Base-by-base conservation (phyloP, 2,329 filamentous ascomycete genomes). In the Blastomyces silverae region DNA sequence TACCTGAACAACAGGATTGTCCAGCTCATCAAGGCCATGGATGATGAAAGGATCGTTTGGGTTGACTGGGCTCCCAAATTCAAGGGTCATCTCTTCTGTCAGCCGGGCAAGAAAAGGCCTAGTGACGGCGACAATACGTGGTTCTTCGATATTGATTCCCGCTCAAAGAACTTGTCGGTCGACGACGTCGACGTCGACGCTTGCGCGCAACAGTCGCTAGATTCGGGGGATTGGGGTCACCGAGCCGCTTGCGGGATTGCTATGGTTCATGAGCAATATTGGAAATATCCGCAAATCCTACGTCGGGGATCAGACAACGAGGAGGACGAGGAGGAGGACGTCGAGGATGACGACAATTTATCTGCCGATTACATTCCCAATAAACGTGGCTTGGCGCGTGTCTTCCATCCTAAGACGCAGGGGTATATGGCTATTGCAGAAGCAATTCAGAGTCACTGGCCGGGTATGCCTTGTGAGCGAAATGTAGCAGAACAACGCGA, bases 21-120 rank as follows among this genome's bases (percentile, higher is more conserved):
- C 37, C 67, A 69, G 11, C 69, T 68, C 20, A 69, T 71, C 34
- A 63, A 67, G 34, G 65, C 64, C n/a, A 64, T 67, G 42, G 67
- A 66, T 6, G 71, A 71, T 20, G 64, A 67, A 7, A 62, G 64
- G 37, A 62, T 67, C 6, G 56, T 67, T 37, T 73, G 69, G 64
- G 67, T 73, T 34, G 68, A 73, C 58, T 70, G 72, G 44, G 71
- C 71, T 60, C 44, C 42, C 1, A 63, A 66, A 17, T 73, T 71
- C 52, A 66, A 70, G 37, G 68, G 66, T 10, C 72, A 73, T 65
- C 66, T 71, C 5, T 73, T 73, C 63, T 73, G 72, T 60, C 71
- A 69, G 34, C 65, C 66, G 13, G 69, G 68, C 6, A 66, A 67
- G 42, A 4, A 6, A 31, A 61, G 6, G 25, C 13, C n/a, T 22